Conservation (phyloP, 179 eudicot species). For the Beta macrorhiza region DNA sequence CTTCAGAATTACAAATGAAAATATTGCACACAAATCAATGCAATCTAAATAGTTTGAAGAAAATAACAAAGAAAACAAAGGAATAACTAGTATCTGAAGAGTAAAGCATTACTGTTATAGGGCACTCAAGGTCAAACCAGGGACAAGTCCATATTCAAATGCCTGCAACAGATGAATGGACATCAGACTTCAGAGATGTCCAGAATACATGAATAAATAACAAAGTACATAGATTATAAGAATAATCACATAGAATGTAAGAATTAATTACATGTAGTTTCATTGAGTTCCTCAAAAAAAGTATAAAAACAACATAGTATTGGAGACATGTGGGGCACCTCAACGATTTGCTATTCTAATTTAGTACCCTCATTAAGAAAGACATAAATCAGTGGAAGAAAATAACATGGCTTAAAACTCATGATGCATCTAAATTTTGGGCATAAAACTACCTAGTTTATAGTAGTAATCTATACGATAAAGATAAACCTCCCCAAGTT, state of each 20-base stretch:
- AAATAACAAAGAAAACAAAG: neutral
- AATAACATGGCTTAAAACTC: neutral
- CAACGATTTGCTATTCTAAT: neutral
- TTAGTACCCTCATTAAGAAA: neutral
- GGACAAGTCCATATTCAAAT: slow-evolving; percentile 81
- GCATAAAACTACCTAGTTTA: too few species aligned
- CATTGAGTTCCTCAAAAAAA: too few species aligned
- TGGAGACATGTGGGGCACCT: neutral
- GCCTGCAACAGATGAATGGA: slow-evolving; percentile 52
- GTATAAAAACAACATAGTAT: too few species aligned
- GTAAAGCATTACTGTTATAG: slow-evolving; percentile 64
- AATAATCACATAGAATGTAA: too few species aligned
- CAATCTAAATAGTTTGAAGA: too few species aligned
- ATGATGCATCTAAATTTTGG: too few species aligned
- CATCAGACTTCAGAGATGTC: slow-evolving; percentile 1
- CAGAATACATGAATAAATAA: neutral
- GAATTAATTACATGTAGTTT: too few species aligned
- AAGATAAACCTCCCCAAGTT: too few species aligned
- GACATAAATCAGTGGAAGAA: neutral
- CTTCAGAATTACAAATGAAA: neutral
- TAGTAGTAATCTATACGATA: too few species aligned
- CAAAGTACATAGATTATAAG: neutral
- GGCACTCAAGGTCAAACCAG: slow-evolving; percentile 80
- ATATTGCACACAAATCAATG: too few species aligned
- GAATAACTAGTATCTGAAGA: neutral